Base-by-base conservation (phyloP, 108 stramenopile genomes). In the Aurantiochytrium sp. region DNA sequence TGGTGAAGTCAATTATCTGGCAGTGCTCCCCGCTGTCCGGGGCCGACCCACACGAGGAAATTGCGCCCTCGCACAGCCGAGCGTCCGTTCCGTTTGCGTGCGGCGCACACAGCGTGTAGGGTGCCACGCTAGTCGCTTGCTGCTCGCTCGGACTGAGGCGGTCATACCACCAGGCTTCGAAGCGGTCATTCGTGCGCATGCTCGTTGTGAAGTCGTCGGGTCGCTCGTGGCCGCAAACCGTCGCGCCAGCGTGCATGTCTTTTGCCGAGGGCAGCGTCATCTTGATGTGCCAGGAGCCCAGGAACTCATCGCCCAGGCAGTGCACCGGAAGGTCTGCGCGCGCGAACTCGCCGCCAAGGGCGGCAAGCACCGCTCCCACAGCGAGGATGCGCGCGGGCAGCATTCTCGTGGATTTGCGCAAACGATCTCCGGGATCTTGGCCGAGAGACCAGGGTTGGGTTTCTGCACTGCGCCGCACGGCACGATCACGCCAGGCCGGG, bases 261-360 rank as follows among this genome's bases (percentile, higher is more conserved):
- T 48, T 30, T 17, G 73, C 3, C n/a, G 8, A n/a, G 6, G 73
- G 73, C 73, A 39, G 12, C 1, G 42, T 81, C 39, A 81, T 1
- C 73, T 81, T 81, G 19, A 81, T 22, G n/a, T 41, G 39, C 73
- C 73, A 81, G 12, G 73, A 41, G 45, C 73, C 73, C 39, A 81
- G 39, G 30, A 81, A 48, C 73, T 81, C 73, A 48, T 81, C 73
- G 36, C 73, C 73, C 12, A 81, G 39, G 73, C 73, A 81, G 39
- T 81, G 73, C 12, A 81, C 73, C 1, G 73, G 73, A 48, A 81
- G 73, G 45, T 81, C 73, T 65, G 50, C n/a, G n/a, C n/a, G n/a
- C n/a, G n/a, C n/a, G n/a, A n/a, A n/a, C n/a, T n/a, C n/a, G n/a
- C n/a, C n/a, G n/a, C n/a, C n/a, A n/a, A n/a, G n/a, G n/a, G n/a